Evolutionary conservation across 73 alveolate genomes (phyloP), one percentile per base, ranked within the genome.

Genomic region (Durusdinium trenchii): DNA sequence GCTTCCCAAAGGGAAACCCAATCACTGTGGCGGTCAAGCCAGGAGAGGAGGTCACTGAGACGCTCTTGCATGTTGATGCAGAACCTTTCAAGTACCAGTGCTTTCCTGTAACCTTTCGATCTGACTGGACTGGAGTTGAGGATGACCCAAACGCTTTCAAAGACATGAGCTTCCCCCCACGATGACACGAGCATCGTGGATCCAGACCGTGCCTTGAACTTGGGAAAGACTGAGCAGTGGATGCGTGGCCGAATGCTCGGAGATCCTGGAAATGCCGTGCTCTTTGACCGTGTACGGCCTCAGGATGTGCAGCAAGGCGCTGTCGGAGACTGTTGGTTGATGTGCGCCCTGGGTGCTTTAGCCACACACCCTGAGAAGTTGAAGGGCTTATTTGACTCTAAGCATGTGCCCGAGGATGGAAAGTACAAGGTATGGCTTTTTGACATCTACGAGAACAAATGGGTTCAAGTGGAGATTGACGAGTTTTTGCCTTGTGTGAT

Each of bases 341-440:
- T 84, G 73, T 32, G 94, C 36, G 18, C 94, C 20, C 51, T 84
- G 16, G 94, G 78, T n/a, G 48, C 94, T 35, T n/a, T 84, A 76
- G 94, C 94, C 12, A 0, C 0, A 48, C 26, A 84, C 28, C 94
- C 94, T 0, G 28, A 50, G 54, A 30, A 23, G 51, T 6, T 84
- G 1, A 84, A 84, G 54, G 36, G 94, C 94, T 36, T 84, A 26
- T 84, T 84, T 38, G 57, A 84, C 78, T 51, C 78, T 52, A 84
- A 84, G 54, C 94, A 84, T 4, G 10, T 84, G 73, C 2, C 78
- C 20, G 78, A 84, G 5, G 94, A 84, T 36, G 94, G 94, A 36
- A 84, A 84, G 64, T 84, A 84, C 52, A n/a, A 75, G 91, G 94
- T 84, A 1, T 84, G 94, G 94, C 94, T 84, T 54, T 84, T 51